A percentile compares a stretch with the other conserved stretches of the same genome.
These are phyloP conservation scores for Alternaria sp. DNA, from an alignment of 2,329 filamentous ascomycete species.

Conservation along the genomic window DNA sequence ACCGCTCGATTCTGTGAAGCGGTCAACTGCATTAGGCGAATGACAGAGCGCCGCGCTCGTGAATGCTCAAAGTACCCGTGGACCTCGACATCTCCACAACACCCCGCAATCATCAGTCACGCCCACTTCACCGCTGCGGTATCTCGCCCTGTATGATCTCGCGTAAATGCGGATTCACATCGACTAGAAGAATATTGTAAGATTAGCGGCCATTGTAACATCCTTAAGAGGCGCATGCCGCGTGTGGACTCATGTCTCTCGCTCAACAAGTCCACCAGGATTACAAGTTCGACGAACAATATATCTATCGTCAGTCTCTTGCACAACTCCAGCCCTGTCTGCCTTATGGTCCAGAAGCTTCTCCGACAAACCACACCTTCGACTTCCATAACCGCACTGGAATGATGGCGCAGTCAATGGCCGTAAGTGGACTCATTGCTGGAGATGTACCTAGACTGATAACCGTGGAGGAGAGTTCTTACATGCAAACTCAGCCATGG, in stretches of 20 bases:
- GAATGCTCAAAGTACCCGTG: constrained; percentile 27
- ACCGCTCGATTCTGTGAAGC: constrained; percentile 37
- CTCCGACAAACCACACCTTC: background rate
- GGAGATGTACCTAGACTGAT: constrained; percentile 4
- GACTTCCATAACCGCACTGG: background rate
- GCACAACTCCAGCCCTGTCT: constrained; percentile 11
- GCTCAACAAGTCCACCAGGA: constrained; percentile 18
- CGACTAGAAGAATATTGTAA: constrained; percentile 17
- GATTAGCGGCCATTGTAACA: constrained; percentile 7
- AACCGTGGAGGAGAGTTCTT: constrained; percentile 18
- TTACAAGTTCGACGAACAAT: constrained; percentile 8
- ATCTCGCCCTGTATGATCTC: background rate
- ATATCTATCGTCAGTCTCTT: constrained; percentile 6
- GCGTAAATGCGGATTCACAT: constrained; percentile 18
- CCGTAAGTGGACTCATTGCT: constrained; percentile 20
- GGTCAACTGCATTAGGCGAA: constrained; percentile 32
- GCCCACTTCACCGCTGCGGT: constrained; percentile 13
- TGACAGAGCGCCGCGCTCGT: constrained; percentile 24
- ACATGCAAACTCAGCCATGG: constrained; percentile 18
- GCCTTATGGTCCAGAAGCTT: constrained; percentile 7
- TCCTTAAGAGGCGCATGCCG: constrained; percentile 15
- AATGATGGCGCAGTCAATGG: constrained; percentile 26
- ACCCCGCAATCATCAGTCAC: constrained; percentile 31
- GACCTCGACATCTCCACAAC: constrained; percentile 17
- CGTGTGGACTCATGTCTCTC: constrained; percentile 24